Base-by-base conservation (phyloP, 768 basidiomycete species). In the Lyophyllum atratum region DNA sequence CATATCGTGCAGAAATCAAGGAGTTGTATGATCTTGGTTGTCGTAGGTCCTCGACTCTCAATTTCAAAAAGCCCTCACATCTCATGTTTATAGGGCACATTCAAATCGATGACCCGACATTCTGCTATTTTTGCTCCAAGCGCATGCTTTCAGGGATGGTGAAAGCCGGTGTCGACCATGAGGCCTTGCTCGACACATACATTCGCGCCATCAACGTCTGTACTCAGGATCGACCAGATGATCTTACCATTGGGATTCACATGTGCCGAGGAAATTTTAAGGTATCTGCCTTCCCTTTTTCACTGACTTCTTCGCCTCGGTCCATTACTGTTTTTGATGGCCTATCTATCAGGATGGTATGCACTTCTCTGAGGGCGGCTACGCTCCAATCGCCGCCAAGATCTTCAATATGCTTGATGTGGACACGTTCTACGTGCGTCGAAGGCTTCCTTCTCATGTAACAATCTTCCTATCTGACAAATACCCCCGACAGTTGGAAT, bases 121-220 rank as follows among this genome's bases (percentile, higher is more conserved):
- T 82, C 59, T 79, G 77, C 39, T 90, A 85, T 72, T 89, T 90
- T 66, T 92, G 90, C 67, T 77, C 78, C 55, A 84, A 86, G 61
- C 77, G 59, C 34, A 80, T 78, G 76, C 74, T 81, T 40, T 62
- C 64, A 12, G 76, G 70, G 14, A 86, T 91, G 85, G 77, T 79
- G 65, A 77, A 75, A 24, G 82, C 79, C 42, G 83, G 82, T 0
- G 76, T 83, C 19, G 85, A 92, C 70, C 80, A 84, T 17, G 84
- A 82, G 50, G 80, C 80, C 3, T 76, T 92, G 43, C 76, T 92
- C 19, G 82, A 89, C 55, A 82, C 83, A 5, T 90, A 90, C 67
- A 84, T 89, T 66, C 77, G 81, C 49, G 81, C 85, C 21, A 85
- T 87, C 76, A 86, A 83, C 66, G 67, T 78, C 17, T 78, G 81